phyloP scores from a whole-genome alignment of 441 rosid species.

The Gossypium aridum region DNA sequence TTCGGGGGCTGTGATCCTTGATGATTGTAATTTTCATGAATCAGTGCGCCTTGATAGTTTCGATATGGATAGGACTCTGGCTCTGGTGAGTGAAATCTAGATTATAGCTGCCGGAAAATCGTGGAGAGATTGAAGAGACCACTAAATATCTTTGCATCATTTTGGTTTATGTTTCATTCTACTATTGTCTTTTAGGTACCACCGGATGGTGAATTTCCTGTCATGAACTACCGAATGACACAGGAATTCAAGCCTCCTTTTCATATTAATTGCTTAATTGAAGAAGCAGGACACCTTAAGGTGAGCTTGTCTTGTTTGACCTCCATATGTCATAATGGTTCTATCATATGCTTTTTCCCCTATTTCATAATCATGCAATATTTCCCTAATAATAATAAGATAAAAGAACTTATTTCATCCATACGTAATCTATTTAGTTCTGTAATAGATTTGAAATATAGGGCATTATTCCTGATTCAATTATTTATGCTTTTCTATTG shows the following conservation, averaged over 20 bases:
- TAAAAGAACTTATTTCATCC: too few species aligned
- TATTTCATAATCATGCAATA: not conserved
- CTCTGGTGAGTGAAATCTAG: slow-evolving; percentile 55
- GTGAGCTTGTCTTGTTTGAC: slow-evolving; percentile 24
- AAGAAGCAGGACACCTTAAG: slow-evolving; percentile 93
- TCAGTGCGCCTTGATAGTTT: slow-evolving; percentile 94
- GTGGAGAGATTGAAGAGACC: too few species aligned
- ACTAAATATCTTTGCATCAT: too few species aligned
- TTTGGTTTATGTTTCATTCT: not conserved
- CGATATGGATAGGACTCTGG: slow-evolving; percentile 78
- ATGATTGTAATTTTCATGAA: slow-evolving; percentile 98
- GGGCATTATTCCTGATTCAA: not conserved
- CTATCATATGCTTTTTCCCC: not conserved
- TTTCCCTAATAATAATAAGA: not conserved
- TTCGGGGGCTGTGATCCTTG: slow-evolving; percentile 60
- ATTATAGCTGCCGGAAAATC: too few species aligned
- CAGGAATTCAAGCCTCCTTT: slow-evolving; percentile 99
- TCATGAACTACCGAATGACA: slow-evolving; percentile 98
- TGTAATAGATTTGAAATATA: too few species aligned
- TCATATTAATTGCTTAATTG: slow-evolving; percentile 83
- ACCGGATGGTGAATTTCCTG: slow-evolving; percentile 98
- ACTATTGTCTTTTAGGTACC: slow-evolving; percentile 58
- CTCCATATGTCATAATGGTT: not conserved
- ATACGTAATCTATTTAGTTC: too few species aligned
- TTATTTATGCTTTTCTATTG: not conserved